Conservation (phyloP, 768 basidiomycete species). For the Pilatotrama ljubarskyi region DNA sequence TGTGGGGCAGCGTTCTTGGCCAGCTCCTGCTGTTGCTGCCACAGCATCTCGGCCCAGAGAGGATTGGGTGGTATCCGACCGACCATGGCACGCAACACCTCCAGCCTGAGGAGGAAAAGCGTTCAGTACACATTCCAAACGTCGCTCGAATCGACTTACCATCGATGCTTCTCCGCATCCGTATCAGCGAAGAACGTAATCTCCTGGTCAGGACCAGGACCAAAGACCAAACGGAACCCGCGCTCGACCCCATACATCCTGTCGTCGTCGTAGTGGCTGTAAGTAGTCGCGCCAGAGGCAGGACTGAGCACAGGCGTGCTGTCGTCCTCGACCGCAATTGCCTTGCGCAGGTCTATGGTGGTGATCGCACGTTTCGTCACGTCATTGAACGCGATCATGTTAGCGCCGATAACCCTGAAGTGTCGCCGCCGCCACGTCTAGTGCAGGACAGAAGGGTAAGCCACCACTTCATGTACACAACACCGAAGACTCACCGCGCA, state of each 20-base stretch:
- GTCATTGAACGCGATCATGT: conserved; percentile 87
- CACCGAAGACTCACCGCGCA: conserved; percentile 63
- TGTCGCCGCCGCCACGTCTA: conserved; percentile 84
- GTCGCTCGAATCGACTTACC: conserved; percentile 49
- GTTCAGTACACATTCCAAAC: background rate
- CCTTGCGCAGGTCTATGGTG: conserved; percentile 90
- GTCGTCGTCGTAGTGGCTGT: conserved; percentile 57
- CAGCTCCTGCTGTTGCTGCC: conserved; percentile 71
- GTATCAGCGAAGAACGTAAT: conserved; percentile 92
- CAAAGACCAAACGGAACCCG: conserved; percentile 84
- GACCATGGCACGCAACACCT: conserved; percentile 79
- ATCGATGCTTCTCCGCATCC: conserved; percentile 82
- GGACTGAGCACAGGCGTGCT: conserved; percentile 57
- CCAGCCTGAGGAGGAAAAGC: conserved; percentile 57
- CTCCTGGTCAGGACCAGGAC: conserved; percentile 57
- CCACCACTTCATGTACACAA: background rate
- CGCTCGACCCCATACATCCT: conserved; percentile 67
- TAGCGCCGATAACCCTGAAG: conserved; percentile 82
- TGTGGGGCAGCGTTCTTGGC: conserved; percentile 14
- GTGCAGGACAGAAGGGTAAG: conserved; percentile 8
- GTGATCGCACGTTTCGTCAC: conserved; percentile 88
- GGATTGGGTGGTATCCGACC: conserved; percentile 91
- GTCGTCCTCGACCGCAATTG: conserved; percentile 73
- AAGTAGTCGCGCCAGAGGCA: conserved; percentile 37
- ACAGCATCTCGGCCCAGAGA: conserved; percentile 88